Evolutionary conservation across 2,329 filamentous ascomycete genomes (phyloP), one percentile per base, ranked within the genome.

Genomic region (Fusarium torulosum): DNA sequence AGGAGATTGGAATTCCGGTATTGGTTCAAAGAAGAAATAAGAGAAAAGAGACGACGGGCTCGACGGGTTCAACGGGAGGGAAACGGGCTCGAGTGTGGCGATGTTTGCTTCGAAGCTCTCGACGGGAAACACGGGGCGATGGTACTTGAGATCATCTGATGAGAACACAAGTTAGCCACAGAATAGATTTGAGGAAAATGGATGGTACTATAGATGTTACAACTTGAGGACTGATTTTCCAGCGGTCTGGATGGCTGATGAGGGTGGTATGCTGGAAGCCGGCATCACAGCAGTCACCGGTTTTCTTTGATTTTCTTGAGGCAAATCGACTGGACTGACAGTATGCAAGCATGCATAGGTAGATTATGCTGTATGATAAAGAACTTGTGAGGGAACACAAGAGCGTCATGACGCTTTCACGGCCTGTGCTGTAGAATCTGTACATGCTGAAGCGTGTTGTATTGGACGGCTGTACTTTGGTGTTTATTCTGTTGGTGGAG

Each of bases 1-100:
- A 19, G 17, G 4, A 6, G 17, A 10, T 4, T 37, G 35, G 15
- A 4, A 19, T 17, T n/a, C 8, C 35, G 9, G 17, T 14, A n/a
- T 33, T n/a, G 41, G 37, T 42, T 41, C 19, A 37, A 58, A 50
- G 38, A n/a, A n/a, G 50, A 44, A 49, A 53, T 29, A 23, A 50
- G 42, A 43, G 53, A 21, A 38, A 51, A n/a, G 54, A 47, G 45
- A 20, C 5, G 25, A 41, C 29, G 35, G 25, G 49, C 25, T 37
- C n/a, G 10, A 29, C 20, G 7, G 33, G 49, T 17, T 54, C n/a
- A 35, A 47, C 58, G 64, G 64, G 50, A 67, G 40, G 57, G 57
- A 35, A 61, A 31, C 56, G 47, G 62, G 50, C 37, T 53, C 8
- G 47, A 41, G 20, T 29, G 27, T 38, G 31, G 45, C 46, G 15